A percentile compares a stretch with the other conserved stretches of the same genome.
phyloP scores from a whole-genome alignment of 2,329 filamentous ascomycete species.

The Plenodomus tracheiphilus region DNA sequence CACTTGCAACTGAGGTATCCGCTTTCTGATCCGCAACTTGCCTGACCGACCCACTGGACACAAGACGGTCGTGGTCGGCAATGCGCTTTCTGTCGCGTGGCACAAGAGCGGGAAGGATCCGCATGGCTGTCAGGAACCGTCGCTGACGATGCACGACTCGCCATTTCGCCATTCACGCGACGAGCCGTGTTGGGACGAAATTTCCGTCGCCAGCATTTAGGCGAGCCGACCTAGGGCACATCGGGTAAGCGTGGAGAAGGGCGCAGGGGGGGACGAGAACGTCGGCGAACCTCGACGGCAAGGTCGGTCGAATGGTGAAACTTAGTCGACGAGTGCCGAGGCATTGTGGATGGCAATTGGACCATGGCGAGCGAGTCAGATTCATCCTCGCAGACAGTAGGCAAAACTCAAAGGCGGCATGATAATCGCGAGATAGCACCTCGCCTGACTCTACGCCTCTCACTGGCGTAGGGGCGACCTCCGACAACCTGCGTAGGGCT shows the following conservation, averaged over 20 bases:
- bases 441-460: neutral
- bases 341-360: neutral
- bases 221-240: slow-evolving; percentile 6
- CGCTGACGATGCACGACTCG: neutral
- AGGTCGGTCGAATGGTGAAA: slow-evolving; percentile 12
- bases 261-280: slow-evolving; percentile 6
- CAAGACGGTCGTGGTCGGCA: neutral
- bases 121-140: slow-evolving; percentile 6
- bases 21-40: neutral
- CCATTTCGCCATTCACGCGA: neutral
- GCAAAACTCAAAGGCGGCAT: neutral
- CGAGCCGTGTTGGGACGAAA: slow-evolving; percentile 10
- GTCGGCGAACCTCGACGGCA: slow-evolving; percentile 8
- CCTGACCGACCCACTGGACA: neutral
- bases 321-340: slow-evolving; percentile 8
- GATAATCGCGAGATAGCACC: neutral
- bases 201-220: slow-evolving; percentile 3
- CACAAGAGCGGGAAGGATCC: slow-evolving; percentile 11
- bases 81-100: slow-evolving; percentile 7
- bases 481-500: neutral
- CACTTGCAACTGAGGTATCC: neutral
- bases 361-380: neutral
- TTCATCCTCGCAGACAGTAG: neutral
- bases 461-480: neutral
- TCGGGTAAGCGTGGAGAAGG: slow-evolving; percentile 9